These are phyloP conservation scores for Pestalotiopsis sp. DNA, from an alignment of 2,329 filamentous ascomycete species.

Conservation along the genomic window DNA sequence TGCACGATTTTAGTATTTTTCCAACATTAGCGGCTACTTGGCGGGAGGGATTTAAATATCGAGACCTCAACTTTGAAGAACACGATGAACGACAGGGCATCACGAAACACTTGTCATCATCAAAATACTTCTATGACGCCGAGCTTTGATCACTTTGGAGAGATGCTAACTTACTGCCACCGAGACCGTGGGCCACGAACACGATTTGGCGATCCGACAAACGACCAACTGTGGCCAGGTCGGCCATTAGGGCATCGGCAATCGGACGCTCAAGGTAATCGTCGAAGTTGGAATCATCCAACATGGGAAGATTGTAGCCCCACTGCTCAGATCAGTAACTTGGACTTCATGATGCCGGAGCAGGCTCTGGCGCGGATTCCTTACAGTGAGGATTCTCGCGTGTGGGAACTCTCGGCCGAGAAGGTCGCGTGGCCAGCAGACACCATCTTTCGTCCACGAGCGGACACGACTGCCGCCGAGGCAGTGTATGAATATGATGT, in stretches of 20 bases:
- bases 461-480: constrained; percentile 12
- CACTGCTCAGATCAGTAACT: not conserved
- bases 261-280: not conserved
- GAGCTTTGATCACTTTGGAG: no score
- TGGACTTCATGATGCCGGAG: not conserved
- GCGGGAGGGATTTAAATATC: no score
- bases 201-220: constrained; percentile 7
- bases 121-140: no score
- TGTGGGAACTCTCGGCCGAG: constrained; percentile 10
- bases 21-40: not conserved
- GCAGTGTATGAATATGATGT: constrained; percentile 16
- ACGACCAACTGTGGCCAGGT: constrained; percentile 7
- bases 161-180: constrained; percentile 1
- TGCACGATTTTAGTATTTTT: not conserved
- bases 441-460: constrained; percentile 13
- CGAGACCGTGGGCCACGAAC: constrained; percentile 17
- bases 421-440: constrained; percentile 16
- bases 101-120: no score
- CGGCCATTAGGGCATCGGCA: constrained; percentile 7
- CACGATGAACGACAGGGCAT: no score
- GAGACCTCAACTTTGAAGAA: no score
- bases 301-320: not conserved
- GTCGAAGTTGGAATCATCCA: not conserved
- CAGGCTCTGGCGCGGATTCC: not conserved
- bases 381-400: constrained; percentile 13